Evolutionary conservation across 306 rosid species (phyloP).

Genomic region (Macrotyloma uniflorum): DNA sequence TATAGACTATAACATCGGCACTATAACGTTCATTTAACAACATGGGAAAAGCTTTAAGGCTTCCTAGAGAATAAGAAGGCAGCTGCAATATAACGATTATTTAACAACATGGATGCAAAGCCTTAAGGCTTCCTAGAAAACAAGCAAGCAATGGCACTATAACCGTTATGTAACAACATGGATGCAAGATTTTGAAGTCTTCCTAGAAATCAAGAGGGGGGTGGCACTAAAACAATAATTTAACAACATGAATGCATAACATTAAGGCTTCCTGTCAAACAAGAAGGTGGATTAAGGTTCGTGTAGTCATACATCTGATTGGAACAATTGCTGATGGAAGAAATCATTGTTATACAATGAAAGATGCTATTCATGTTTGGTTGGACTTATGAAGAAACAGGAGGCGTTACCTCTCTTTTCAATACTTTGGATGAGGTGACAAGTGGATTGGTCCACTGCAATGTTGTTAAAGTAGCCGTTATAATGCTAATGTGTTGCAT

Average conservation of each 20-base stretch:
- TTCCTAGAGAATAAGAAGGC: too few species aligned
- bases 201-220: not conserved
- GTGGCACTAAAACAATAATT: not conserved
- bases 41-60: too few species aligned
- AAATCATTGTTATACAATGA: not conserved
- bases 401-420: not conserved
- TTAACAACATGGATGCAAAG: not conserved
- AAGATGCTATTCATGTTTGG: not conserved
- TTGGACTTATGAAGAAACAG: not conserved
- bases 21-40: too few species aligned
- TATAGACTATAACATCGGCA: too few species aligned
- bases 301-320: not conserved
- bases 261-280: conserved; percentile 6
- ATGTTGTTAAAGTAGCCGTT: not conserved
- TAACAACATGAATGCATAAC: not conserved
- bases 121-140: conserved; percentile 18
- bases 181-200: too few species aligned
- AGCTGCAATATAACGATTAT: too few species aligned
- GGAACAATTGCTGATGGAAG: conserved; percentile 12
- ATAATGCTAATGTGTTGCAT: not conserved
- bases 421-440: not conserved
- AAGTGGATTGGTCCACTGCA: not conserved
- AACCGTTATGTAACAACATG: too few species aligned
- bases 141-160: too few species aligned
- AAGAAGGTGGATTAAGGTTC: not conserved